Evolutionary conservation across 257 asterid species (phyloP).

Genomic region (Prunella vulgaris): DNA sequence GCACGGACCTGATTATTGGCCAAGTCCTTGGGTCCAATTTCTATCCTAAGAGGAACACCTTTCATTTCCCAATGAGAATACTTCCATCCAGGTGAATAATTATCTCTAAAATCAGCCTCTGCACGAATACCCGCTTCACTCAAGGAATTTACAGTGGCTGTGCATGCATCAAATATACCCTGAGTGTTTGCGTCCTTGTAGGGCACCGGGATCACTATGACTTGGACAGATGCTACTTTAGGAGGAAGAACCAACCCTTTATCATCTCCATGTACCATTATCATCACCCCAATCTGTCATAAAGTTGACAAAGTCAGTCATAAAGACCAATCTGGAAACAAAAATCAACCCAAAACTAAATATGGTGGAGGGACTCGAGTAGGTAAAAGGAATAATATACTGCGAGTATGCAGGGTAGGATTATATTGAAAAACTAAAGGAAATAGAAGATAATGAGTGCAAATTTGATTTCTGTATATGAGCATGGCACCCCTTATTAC

Average conservation of each 20-base stretch:
- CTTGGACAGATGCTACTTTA: conserved; percentile 83
- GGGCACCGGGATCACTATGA: conserved; percentile 86
- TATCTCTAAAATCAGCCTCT: conserved; percentile 85
- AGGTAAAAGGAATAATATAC: neutral
- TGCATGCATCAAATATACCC: conserved; percentile 84
- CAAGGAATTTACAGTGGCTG: conserved; percentile 58
- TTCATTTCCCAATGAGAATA: conserved; percentile 99
- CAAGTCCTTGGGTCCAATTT: conserved; percentile 94
- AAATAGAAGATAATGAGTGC: no score
- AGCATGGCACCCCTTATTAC: no score
- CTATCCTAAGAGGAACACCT: conserved; percentile 96
- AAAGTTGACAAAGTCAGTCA: conserved; percentile 6
- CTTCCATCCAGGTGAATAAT: conserved; percentile 98
- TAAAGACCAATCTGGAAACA: neutral
- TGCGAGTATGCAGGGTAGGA: no score
- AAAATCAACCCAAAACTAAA: neutral
- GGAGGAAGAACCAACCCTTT: conserved; percentile 97
- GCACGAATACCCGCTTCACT: conserved; percentile 75
- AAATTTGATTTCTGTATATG: no score
- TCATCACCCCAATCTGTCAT: conserved; percentile 90
- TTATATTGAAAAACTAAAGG: no score
- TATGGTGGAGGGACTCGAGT: neutral
- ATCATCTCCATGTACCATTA: conserved; percentile 96
- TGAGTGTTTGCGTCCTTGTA: conserved; percentile 86
- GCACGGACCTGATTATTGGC: conserved; percentile 89